phyloP scores from a whole-genome alignment of 805 yeast species.

The Blastobotrys parvus region DNA sequence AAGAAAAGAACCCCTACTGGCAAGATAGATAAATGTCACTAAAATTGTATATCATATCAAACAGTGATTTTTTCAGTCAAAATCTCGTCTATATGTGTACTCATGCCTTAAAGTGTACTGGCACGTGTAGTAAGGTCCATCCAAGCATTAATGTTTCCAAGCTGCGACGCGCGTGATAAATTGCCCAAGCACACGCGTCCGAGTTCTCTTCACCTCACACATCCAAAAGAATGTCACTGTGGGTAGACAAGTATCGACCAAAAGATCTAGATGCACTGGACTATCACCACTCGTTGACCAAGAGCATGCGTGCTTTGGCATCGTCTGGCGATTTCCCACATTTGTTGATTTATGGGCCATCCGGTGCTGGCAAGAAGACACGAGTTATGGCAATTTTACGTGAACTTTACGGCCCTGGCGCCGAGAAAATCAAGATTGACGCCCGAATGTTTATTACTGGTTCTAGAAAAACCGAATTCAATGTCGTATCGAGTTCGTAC shows the following conservation, averaged over 20 bases:
- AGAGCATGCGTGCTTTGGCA: slow-evolving; percentile 52
- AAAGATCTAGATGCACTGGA: slow-evolving; percentile 51
- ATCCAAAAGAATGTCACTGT: slow-evolving; percentile 61
- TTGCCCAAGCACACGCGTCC: no score
- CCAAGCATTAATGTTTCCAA: no score
- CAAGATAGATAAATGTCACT: no score
- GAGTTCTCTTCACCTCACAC: no score
- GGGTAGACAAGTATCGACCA: slow-evolving; percentile 96
- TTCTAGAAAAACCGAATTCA: slow-evolving; percentile 76
- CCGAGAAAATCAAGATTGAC: slow-evolving; percentile 81
- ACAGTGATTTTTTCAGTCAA: no score
- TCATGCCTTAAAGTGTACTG: no score
- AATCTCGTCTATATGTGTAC: no score
- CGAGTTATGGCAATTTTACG: slow-evolving; percentile 72
- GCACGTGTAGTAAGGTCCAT: no score
- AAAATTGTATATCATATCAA: no score
- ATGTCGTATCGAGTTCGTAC: slow-evolving; percentile 82
- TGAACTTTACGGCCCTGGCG: slow-evolving; percentile 75
- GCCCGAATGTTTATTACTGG: slow-evolving; percentile 72
- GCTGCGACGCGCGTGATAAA: no score
- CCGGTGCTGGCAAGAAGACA: slow-evolving; percentile 96
- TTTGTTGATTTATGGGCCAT: slow-evolving; percentile 84
- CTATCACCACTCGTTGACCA: slow-evolving; percentile 59
- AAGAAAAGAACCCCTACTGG: no score
- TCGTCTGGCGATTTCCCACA: slow-evolving; percentile 87